Percentiles rank a stretch among this genome's conserved stretches.
phyloP scores from a whole-genome alignment of 2,329 filamentous ascomycete genomes.

The Fusarium tricinctum region DNA sequence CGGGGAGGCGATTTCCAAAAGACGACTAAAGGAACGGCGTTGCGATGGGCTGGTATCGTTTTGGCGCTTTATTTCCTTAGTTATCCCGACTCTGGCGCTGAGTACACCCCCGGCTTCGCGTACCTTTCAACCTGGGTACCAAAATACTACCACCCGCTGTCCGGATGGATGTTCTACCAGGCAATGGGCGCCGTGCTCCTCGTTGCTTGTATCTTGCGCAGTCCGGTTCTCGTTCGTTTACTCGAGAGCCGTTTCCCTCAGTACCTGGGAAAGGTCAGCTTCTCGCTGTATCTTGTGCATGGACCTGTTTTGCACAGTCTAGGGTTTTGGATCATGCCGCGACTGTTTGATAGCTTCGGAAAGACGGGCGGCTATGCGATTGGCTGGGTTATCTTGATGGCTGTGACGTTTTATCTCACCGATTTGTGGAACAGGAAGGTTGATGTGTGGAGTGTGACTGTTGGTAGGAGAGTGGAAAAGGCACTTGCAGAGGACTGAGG shows the following conservation, averaged over 20 bases:
- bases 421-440: conserved; percentile 55
- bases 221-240: conserved; percentile 46
- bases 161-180: conserved; percentile 59
- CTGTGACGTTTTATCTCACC: conserved; percentile 53
- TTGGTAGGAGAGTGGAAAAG: conserved; percentile 56
- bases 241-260: conserved; percentile 54
- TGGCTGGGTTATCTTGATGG: conserved; percentile 53
- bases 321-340: conserved; percentile 69
- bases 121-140: conserved; percentile 54
- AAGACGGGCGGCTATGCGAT: conserved; percentile 49
- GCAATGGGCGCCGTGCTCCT: conserved; percentile 56
- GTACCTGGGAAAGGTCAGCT: conserved; percentile 58
- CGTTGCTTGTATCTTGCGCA: conserved; percentile 55
- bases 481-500: conserved; percentile 30
- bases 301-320: conserved; percentile 71
- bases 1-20: conserved; percentile 16
- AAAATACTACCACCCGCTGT: conserved; percentile 55
- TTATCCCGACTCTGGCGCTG: conserved; percentile 57
- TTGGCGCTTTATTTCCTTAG: conserved; percentile 57
- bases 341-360: conserved; percentile 56
- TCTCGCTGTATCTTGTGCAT: conserved; percentile 60
- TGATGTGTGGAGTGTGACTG: conserved; percentile 55
- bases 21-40: conserved; percentile 24
- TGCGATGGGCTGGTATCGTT: conserved; percentile 51
- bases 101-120: conserved; percentile 57